phyloP scores from a whole-genome alignment of 192 early-diverging fungal species.

The Coemansia sp. region DNA sequence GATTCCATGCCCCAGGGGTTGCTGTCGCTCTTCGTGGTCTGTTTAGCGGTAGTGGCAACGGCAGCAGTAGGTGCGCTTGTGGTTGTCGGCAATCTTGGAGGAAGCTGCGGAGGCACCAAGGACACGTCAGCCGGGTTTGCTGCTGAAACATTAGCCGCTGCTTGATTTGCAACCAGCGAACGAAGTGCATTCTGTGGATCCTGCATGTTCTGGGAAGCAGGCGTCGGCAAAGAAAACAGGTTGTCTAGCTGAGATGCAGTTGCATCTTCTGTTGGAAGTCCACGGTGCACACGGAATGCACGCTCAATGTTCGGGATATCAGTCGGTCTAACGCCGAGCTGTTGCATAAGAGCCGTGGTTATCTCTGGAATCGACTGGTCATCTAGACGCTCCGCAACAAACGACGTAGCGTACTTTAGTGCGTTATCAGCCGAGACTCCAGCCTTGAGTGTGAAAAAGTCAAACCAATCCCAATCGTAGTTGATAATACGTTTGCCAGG shows the following conservation, averaged over 20 bases:
- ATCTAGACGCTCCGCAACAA: conserved; percentile 88
- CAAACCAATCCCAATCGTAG: conserved; percentile 91
- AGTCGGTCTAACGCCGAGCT: conserved; percentile 79
- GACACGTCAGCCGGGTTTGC: neutral
- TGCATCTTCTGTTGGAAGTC: conserved; percentile 22
- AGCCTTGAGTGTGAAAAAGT: conserved; percentile 79
- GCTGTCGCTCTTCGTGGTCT: conserved; percentile 17
- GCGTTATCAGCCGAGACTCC: conserved; percentile 75
- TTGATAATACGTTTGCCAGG: conserved; percentile 50
- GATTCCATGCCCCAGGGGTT: conserved; percentile 56
- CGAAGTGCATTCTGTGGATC: neutral
- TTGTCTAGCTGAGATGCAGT: neutral
- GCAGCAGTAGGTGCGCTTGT: neutral
- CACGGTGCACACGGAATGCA: conserved; percentile 55
- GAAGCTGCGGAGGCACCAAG: conserved; percentile 8
- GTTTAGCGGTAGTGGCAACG: neutral
- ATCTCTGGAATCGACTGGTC: conserved; percentile 73
- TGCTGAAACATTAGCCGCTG: neutral
- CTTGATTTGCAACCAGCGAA: neutral
- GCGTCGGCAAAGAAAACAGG: neutral
- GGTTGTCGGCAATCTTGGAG: neutral
- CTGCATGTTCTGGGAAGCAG: neutral
- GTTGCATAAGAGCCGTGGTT: conserved; percentile 70
- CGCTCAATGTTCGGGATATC: conserved; percentile 78
- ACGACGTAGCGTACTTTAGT: conserved; percentile 75